Conservation (phyloP, 169 alveolate genomes). For the Eimeria brunetti region DNA sequence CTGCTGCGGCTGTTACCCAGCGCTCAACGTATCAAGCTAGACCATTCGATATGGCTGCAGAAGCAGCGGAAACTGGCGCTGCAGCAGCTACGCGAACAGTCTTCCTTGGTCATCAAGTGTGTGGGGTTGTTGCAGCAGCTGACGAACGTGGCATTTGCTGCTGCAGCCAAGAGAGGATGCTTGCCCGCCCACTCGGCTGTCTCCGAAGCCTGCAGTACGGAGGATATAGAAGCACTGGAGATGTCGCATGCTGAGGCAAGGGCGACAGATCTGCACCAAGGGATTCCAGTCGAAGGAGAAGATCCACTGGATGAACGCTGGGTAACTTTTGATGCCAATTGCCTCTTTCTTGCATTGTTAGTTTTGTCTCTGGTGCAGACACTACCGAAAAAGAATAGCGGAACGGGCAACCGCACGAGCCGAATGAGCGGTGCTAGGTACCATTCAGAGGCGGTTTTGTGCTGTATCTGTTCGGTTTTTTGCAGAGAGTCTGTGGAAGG, state of each 20-base stretch:
- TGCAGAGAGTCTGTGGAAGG: conserved; percentile 72
- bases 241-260: conserved; percentile 3
- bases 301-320: conserved; percentile 57
- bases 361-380: not conserved
- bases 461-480: not conserved
- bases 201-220: conserved; percentile 11
- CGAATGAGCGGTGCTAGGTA: not conserved
- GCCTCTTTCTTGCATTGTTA: not conserved
- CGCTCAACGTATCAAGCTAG: conserved; percentile 63
- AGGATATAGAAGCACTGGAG: conserved; percentile 1
- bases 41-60: conserved; percentile 57
- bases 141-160: conserved; percentile 56
- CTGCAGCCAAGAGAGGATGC: conserved; percentile 59
- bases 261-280: not conserved
- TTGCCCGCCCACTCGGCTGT: conserved; percentile 19
- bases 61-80: conserved; percentile 53
- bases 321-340: not conserved
- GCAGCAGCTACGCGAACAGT: conserved; percentile 64
- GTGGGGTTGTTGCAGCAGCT: conserved; percentile 61
- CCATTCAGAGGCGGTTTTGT: not conserved
- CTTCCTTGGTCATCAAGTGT: conserved; percentile 32
- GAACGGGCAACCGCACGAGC: not conserved
- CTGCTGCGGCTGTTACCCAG: conserved; percentile 58
- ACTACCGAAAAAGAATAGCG: not conserved
- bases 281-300: conserved; percentile 26